Conservation (phyloP, 192 early-diverging fungal species). For the Entomortierella lignicola region DNA sequence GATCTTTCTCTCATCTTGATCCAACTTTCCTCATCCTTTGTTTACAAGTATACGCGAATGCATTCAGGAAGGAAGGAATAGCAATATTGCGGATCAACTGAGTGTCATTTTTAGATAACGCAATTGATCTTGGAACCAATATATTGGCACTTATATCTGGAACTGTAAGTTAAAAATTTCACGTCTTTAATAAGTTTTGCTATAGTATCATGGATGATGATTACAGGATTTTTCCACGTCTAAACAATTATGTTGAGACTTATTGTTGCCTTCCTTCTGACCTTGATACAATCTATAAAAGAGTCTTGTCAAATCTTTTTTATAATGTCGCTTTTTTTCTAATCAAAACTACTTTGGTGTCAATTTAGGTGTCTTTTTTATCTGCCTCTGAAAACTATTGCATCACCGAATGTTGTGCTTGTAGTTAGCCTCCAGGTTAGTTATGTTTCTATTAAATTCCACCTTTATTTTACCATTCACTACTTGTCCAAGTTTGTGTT, state of each 20-base stretch:
- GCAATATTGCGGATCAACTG: not conserved
- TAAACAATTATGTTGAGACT: slow-evolving; percentile 54
- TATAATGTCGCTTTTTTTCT: not conserved
- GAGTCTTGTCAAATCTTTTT: too few species aligned
- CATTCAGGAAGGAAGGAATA: not conserved
- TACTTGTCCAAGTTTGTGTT: too few species aligned
- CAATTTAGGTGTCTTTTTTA: not conserved
- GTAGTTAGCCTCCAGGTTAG: not conserved
- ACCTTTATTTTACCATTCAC: too few species aligned
- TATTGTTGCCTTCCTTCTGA: slow-evolving; percentile 57
- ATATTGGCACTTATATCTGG: not conserved
- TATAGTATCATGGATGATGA: slow-evolving; percentile 43
- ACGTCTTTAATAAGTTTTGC: not conserved
- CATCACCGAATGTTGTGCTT: not conserved
- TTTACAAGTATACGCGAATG: not conserved
- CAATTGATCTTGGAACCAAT: not conserved
- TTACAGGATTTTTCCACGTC: slow-evolving; percentile 55
- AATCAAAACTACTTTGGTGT: not conserved
- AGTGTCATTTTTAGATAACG: not conserved
- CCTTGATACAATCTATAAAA: slow-evolving; percentile 12
- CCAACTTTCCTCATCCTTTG: not conserved
- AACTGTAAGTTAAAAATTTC: not conserved
- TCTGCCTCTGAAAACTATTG: not conserved
- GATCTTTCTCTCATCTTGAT: not conserved
- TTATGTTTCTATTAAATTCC: not conserved